Conservation (phyloP, 2,329 filamentous ascomycete genomes). For the Stemphylium beticola region DNA sequence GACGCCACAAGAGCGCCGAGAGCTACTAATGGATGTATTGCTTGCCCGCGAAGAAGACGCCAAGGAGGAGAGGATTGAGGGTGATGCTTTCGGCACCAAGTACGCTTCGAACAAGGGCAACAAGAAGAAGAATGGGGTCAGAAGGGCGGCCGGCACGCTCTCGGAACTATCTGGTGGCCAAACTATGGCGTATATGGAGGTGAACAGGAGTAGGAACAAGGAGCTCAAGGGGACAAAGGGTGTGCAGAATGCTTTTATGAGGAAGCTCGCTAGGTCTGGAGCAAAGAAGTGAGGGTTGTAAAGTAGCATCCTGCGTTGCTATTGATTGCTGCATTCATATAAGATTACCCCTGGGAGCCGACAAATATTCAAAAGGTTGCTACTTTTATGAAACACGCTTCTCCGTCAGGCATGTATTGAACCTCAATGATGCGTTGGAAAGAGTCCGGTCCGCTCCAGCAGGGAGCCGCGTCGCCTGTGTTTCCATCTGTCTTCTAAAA, state of each 20-base stretch:
- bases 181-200: constrained; percentile 83
- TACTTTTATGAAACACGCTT: no score
- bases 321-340: no score
- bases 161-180: constrained; percentile 88
- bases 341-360: no score
- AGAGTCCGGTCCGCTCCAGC: no score
- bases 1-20: constrained; percentile 78
- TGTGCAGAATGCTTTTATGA: constrained; percentile 53
- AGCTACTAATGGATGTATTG: constrained; percentile 86
- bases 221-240: constrained; percentile 50
- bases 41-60: constrained; percentile 79
- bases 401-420: no score
- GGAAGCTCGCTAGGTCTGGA: constrained; percentile 45
- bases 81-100: constrained; percentile 68
- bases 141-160: constrained; percentile 82
- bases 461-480: no score
- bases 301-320: not conserved
- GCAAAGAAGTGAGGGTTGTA: constrained; percentile 6
- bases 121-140: constrained; percentile 66
- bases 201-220: constrained; percentile 55
- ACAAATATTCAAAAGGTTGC: no score
- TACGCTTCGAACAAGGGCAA: constrained; percentile 49
- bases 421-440: no score
- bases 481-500: no score
- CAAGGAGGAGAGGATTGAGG: constrained; percentile 72